A percentile compares a stretch with the other conserved stretches of the same genome.
Conservation (phyloP, 2,329 filamentous ascomycete species). For the Tolypocladium amazonense region DNA sequence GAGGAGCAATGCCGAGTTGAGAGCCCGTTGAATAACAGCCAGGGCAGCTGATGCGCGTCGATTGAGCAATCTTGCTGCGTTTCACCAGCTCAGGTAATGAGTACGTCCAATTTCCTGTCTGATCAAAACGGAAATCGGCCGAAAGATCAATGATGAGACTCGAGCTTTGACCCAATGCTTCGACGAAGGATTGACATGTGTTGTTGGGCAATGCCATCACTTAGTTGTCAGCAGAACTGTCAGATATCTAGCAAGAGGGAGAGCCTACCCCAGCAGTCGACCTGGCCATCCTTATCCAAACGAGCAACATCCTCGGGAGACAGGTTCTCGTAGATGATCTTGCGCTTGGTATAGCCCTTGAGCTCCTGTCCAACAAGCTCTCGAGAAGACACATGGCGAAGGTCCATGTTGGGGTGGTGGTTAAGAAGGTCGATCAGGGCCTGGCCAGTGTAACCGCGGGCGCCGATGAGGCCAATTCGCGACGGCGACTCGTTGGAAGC, state of each 20-base stretch:
- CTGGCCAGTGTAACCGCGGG: conserved; percentile 73
- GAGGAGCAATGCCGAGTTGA: conserved; percentile 82
- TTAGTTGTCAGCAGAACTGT: no score
- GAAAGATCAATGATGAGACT: conserved; percentile 87
- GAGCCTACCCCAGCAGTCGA: conserved; percentile 65
- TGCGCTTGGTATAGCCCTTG: conserved; percentile 80
- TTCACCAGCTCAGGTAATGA: conserved; percentile 78
- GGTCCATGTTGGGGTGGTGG: conserved; percentile 78
- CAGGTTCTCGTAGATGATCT: conserved; percentile 88
- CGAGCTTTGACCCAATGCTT: conserved; percentile 65
- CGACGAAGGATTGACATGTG: conserved; percentile 87
- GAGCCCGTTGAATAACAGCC: conserved; percentile 93
- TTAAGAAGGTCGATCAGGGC: conserved; percentile 82
- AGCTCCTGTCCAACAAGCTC: conserved; percentile 82
- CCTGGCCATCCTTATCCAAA: conserved; percentile 73
- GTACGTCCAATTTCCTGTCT: conserved; percentile 58
- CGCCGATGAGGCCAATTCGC: conserved; percentile 78
- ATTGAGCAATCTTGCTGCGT: conserved; percentile 63
- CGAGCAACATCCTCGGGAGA: conserved; percentile 74
- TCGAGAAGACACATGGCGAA: conserved; percentile 85
- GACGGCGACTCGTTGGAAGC: conserved; percentile 70
- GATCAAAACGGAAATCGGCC: conserved; percentile 89
- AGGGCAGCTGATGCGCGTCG: conserved; percentile 80
- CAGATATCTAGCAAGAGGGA: no score
- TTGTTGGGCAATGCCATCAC: conserved; percentile 95